A percentile compares a stretch with the other conserved stretches of the same genome.
phyloP scores from a whole-genome alignment of 139 green algal genomes.

The Closterium sp. region DNA sequence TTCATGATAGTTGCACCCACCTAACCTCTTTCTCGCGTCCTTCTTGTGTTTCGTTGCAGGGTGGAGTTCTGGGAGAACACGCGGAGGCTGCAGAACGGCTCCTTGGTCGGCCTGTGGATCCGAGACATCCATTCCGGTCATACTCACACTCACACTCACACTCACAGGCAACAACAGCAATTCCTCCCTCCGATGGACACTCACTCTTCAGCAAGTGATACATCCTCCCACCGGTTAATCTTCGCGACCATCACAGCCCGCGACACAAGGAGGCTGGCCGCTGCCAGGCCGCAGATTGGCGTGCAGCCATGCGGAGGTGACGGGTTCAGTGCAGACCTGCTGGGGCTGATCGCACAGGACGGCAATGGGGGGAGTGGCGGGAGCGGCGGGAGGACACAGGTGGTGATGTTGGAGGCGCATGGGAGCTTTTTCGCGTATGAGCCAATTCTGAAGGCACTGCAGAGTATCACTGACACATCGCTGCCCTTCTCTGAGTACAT shows the following conservation, averaged over 20 bases:
- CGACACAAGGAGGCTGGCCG: constrained; percentile 6
- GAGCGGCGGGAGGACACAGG: background rate
- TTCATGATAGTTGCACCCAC: background rate
- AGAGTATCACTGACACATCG: constrained; percentile 42
- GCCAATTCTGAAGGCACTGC: constrained; percentile 70
- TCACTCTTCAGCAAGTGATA: background rate
- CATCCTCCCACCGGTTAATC: background rate
- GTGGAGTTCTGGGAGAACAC: constrained; percentile 55
- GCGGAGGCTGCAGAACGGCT: constrained; percentile 58
- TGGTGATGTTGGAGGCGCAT: constrained; percentile 75
- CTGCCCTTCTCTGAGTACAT: constrained; percentile 43
- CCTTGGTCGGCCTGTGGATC: constrained; percentile 56
- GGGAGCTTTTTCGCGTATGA: constrained; percentile 74
- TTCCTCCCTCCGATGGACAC: background rate
- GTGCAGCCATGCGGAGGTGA: background rate
- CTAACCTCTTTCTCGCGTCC: background rate
- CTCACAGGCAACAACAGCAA: background rate
- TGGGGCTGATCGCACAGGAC: background rate
- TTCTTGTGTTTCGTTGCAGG: background rate
- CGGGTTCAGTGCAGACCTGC: constrained; percentile 19
- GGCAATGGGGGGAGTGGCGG: background rate
- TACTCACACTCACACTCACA: background rate
- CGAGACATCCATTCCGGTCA: background rate
- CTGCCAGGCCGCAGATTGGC: constrained; percentile 11
- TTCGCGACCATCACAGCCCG: constrained; percentile 29